Evolutionary conservation across 1,139 yeast genomes (phyloP), one percentile per base, ranked within the genome.

Genomic region (Debaryomyces subglobosus): DNA sequence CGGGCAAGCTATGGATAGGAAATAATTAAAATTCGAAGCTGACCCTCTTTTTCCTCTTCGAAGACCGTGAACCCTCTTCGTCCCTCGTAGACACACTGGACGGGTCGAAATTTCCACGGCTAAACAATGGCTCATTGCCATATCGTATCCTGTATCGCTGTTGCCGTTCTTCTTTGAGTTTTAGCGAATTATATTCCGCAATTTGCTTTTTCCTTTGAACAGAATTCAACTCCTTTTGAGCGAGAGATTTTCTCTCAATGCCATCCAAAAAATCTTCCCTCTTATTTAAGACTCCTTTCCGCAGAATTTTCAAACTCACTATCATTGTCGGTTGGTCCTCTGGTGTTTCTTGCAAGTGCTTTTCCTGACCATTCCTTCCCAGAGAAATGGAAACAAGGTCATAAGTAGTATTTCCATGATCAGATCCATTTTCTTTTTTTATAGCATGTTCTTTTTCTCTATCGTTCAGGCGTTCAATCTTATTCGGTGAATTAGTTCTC

Each of bases 141-240:
- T 61, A 46, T 57, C 70, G 52, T 60, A 65, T 38, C 46, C 55
- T 44, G 55, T 61, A 49, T 49, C 71, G 55, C 57, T 61, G 49
- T 51, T 58, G 53, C 49, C 76, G 52, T 40, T 63, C 59, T 46
- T 69, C 73, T 47, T 52, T 53, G 13, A 60, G 44, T 2, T 60
- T 49, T 30, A 53, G 33, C 13, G 57, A 56, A 46, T 69, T 65
- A 56, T 69, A 67, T 29, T 64, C 64, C 20, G 54, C 59, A 12
- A 72, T 60, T 48, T 65, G 69, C 51, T 59, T 57, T 43, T 62
- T 60, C 41, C 78, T 57, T 47, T 60, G 61, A 13, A 62, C 61
- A 21, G 61, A 50, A 43, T 54, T 63, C 10, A 30, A 39, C 36
- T 55, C 58, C 44, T 58, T 62, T 37, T 51, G 52, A 4, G 55